phyloP scores from a whole-genome alignment of 192 early-diverging fungal species.

The Pilobolus umbonatus region DNA sequence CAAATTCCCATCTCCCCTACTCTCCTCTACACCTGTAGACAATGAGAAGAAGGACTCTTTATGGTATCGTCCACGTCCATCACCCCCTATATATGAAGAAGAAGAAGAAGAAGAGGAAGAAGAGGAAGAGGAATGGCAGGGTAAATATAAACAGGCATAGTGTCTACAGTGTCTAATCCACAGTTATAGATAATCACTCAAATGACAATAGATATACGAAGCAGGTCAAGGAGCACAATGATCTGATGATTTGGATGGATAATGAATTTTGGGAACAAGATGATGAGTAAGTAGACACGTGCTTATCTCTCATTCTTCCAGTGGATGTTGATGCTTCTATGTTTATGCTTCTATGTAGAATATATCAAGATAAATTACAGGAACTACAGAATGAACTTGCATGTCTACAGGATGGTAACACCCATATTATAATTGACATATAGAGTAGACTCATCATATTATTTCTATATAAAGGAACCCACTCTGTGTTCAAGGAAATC shows the following conservation, averaged over 20 bases:
- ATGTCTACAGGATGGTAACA: constrained; percentile 23
- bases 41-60: neutral
- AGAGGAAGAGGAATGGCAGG: neutral
- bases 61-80: neutral
- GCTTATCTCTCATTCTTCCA: neutral
- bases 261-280: constrained; percentile 24
- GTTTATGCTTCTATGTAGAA: constrained; percentile 14
- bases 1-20: neutral
- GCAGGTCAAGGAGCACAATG: constrained; percentile 10
- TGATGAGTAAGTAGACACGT: constrained; percentile 18
- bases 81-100: neutral
- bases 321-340: neutral
- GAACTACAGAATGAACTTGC: constrained; percentile 23
- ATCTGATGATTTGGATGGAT: constrained; percentile 20
- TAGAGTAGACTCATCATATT: neutral
- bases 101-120: neutral
- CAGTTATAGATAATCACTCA: neutral
- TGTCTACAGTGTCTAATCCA: neutral
- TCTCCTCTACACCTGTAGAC: no score
- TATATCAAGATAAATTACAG: constrained; percentile 25
- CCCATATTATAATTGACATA: neutral
- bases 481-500: constrained; percentile 18
- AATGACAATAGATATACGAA: neutral
- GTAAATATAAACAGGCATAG: neutral
- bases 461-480: constrained; percentile 15